Evolutionary conservation across 495 filamentous ascomycete genomes (phyloP), one percentile per base, ranked within the genome.

Genomic region (Tuber aestivum): DNA sequence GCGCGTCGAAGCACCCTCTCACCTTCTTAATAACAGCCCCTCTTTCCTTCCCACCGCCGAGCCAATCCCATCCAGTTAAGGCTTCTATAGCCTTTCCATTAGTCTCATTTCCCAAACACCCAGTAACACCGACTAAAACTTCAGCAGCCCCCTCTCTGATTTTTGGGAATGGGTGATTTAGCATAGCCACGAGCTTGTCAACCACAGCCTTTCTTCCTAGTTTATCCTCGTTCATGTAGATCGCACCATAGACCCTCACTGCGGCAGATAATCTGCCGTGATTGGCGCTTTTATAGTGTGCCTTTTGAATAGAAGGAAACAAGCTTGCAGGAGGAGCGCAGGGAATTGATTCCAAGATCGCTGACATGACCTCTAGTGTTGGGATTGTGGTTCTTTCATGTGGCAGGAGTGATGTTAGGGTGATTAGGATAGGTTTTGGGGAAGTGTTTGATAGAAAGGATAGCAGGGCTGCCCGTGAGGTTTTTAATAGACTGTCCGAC

Each of bases 271-370:
- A 86, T 79, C 94, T 93, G 41, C 88, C 86, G 8, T 97, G 89
- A 81, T 92, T 93, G 18, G 88, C 87, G 16, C 92, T 91, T 84
- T 94, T 94, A 86, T 91, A 93, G 79, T 94, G 93, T 6, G 92
- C 87, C 83, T 91, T 93, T 78, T 95, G 93, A 14, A 90, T 87
- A 21, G 89, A 83, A 42, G 89, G 84, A 74, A 94, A 94, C 32
- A 97, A 69, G 78, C 78, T 48, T 2, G 76, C 70, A 21, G 71
- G n/a, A 61, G 61, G 44, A 38, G 65, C 9, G 16, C 44, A 42
- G 82, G 83, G 61, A 84, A 75, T 68, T 74, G 86, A 84, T 78
- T 92, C 92, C 72, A 95, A 87, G 38, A 97, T 81, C 69, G 93
- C 95, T 8, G 89, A 90, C 3, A 92, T 72, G 38, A 95, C 86